These are phyloP conservation scores for Physcomitrellopsis africana DNA, from an alignment of 225 moss, liverwort and hornwort genomes.

Conservation along the genomic window DNA sequence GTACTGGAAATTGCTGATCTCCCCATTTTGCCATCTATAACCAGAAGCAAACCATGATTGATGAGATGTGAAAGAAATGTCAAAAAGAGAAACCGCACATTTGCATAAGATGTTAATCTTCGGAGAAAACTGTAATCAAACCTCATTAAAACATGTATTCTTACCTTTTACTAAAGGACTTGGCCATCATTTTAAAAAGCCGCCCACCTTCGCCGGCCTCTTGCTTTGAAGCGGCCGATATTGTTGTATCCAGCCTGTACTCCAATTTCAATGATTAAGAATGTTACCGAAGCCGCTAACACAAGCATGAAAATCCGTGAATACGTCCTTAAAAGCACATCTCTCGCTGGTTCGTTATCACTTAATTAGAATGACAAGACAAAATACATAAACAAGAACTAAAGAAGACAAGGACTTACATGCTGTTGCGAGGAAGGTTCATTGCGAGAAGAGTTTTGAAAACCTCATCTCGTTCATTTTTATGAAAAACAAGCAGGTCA, in stretches of 20 bases:
- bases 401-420: slow-evolving; percentile 40
- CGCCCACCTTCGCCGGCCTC: slow-evolving; percentile 78
- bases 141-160: not conserved
- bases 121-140: not conserved
- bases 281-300: not conserved
- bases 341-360: not conserved
- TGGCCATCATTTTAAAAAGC: slow-evolving; percentile 85
- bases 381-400: too few species aligned
- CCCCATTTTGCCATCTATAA: slow-evolving; percentile 79
- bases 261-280: slow-evolving; percentile 22
- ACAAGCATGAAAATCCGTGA: not conserved
- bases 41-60: not conserved
- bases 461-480: slow-evolving; percentile 79
- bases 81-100: not conserved
- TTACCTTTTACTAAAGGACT: slow-evolving; percentile 80
- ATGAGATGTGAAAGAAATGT: not conserved
- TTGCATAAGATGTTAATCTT: not conserved
- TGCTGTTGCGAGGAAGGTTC: slow-evolving; percentile 86
- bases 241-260: slow-evolving; percentile 77
- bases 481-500: slow-evolving; percentile 85
- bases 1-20: slow-evolving; percentile 89
- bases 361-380: too few species aligned
- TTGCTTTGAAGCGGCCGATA: slow-evolving; percentile 80
- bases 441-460: slow-evolving; percentile 77
- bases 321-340: not conserved